phyloP scores from a whole-genome alignment of 2,329 filamentous ascomycete genomes.

The Trichophyton verrucosum region DNA sequence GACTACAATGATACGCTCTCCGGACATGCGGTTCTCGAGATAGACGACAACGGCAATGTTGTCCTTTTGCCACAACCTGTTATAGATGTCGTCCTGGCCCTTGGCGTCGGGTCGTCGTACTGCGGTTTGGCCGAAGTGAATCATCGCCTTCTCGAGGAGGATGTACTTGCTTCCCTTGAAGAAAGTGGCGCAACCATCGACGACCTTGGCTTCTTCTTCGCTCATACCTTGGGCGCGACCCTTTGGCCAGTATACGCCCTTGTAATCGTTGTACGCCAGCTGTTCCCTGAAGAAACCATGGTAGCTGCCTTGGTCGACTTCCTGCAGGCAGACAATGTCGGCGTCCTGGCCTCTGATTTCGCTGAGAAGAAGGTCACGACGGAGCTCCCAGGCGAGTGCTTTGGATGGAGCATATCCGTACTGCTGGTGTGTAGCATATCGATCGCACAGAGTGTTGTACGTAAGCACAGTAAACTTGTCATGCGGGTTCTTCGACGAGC shows the following conservation, averaged over 20 bases:
- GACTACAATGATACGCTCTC: slow-evolving; percentile 81
- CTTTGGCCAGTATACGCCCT: slow-evolving; percentile 86
- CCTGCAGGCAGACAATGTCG: slow-evolving; percentile 86
- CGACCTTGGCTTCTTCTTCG: slow-evolving; percentile 73
- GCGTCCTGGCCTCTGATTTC: slow-evolving; percentile 69
- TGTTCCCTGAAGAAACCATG: slow-evolving; percentile 83
- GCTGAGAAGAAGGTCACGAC: slow-evolving; percentile 67
- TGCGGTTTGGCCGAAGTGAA: slow-evolving; percentile 82
- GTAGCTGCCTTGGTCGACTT: slow-evolving; percentile 85
- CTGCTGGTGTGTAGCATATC: slow-evolving; percentile 69
- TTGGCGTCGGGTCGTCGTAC: slow-evolving; percentile 97
- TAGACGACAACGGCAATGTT: slow-evolving; percentile 89
- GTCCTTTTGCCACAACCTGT: slow-evolving; percentile 95
- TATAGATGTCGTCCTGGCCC: slow-evolving; percentile 93
- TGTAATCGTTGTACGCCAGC: slow-evolving; percentile 78
- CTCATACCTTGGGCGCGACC: slow-evolving; percentile 82
- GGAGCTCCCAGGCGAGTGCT: slow-evolving; percentile 76
- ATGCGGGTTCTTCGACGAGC: slow-evolving; percentile 38
- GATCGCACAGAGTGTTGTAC: slow-evolving; percentile 93
- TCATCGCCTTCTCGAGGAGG: slow-evolving; percentile 81
- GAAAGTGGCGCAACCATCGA: slow-evolving; percentile 94
- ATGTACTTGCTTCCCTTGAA: slow-evolving; percentile 94
- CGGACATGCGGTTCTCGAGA: slow-evolving; percentile 81
- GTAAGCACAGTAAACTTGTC: slow-evolving; percentile 74
- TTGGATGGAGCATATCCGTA: slow-evolving; percentile 84